Evolutionary conservation across 352 stramenopile genomes (phyloP), one percentile per base, ranked within the genome.

Genomic region (Paralagenidium karlingii): DNA sequence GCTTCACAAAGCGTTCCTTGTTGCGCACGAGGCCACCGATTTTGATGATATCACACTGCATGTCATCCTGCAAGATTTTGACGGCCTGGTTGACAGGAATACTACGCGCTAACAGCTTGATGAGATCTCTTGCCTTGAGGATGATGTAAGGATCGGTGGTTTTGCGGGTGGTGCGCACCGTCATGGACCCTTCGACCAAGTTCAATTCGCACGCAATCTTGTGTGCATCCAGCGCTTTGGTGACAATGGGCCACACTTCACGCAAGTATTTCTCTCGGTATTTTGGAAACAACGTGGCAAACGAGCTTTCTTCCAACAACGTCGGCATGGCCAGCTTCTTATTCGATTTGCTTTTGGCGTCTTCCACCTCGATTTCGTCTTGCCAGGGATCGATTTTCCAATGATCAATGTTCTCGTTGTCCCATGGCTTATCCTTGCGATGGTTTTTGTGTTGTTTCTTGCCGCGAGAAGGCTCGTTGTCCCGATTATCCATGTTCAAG

Each of bases 41-140:
- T 78, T 99, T 99, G 54, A 99, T 97, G 52, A 99, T 98, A 56
- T 99, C 96, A 53, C 90, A 97, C 43, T 99, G 87, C 40, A 98
- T 80, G 43, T 98, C 94, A 56, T 99, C 96, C 5, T 98, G 69
- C 43, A 99, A 67, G 48, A 99, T 96, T 52, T 98, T 97, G 1
- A 98, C 48, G 2, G 87, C 88, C 68, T 88, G 93, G 39, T 94
- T 89, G n/a, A 96, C 89, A 0, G 95, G 95, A 43, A 99, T 98
- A 43, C 74, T 96, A 45, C 96, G 81, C 20, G 96, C 87, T 21
- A 99, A 65, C 11, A 99, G 65, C 64, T 99, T 99, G 55, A 99
- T 97, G 25, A 99, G 59, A 71, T 99, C 96, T 26, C 96, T 69
- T 12, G 87, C 94, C 68, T 99, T 99, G 24, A 99, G 57, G 45